Percentiles rank a stretch among this genome's conserved stretches.
Conservation (phyloP, 305 asterid species). For the Solanum aculeatissimum region DNA sequence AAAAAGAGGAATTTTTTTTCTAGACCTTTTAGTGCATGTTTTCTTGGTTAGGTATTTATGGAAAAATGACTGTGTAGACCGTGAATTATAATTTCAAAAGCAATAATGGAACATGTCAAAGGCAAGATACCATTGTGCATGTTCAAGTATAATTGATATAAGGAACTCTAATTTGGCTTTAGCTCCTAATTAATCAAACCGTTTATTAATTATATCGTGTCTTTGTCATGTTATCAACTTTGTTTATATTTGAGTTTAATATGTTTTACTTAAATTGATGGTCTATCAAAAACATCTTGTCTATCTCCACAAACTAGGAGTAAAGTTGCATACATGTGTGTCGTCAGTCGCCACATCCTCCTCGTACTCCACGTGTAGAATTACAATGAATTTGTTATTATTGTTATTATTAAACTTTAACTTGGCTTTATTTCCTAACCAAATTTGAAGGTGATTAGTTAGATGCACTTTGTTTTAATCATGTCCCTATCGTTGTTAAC, state of each 20-base stretch:
- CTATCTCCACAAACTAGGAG: neutral
- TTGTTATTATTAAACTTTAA: neutral
- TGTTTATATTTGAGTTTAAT: neutral
- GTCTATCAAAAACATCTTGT: neutral
- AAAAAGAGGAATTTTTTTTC: conserved; percentile 2
- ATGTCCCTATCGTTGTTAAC: neutral
- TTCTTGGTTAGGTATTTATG: conserved; percentile 21
- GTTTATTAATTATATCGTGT: neutral
- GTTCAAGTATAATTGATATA: conserved; percentile 17
- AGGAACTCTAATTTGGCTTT: neutral
- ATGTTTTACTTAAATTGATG: neutral
- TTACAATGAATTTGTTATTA: neutral
- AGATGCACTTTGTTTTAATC: neutral
- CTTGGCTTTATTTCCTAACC: conserved; percentile 2
- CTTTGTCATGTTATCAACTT: neutral
- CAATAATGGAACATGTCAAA: conserved; percentile 9
- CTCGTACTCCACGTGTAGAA: neutral
- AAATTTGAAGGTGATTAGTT: conserved; percentile 4
- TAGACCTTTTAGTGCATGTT: conserved; percentile 10
- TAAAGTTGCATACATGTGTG: neutral
- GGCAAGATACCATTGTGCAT: conserved; percentile 8
- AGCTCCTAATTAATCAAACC: conserved; percentile 6
- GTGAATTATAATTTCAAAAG: conserved; percentile 4
- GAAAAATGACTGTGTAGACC: conserved; percentile 12
- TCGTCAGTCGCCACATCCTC: rapidly evolving